These are phyloP conservation scores for Acorus gramineus DNA, from an alignment of 106 monocot species.

Conservation along the genomic window DNA sequence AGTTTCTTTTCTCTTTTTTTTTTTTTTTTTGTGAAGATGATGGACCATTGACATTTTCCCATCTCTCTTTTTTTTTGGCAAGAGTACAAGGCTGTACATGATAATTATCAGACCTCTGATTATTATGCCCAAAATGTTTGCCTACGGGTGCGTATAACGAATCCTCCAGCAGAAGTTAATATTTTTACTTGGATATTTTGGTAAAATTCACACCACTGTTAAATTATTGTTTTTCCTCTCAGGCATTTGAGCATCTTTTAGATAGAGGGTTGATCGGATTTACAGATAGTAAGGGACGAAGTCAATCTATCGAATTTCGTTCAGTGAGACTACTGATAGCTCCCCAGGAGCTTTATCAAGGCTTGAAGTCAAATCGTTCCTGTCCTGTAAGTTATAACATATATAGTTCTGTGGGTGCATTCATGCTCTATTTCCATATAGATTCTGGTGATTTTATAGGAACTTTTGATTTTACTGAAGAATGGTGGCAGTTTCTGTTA, in stretches of 20 bases:
- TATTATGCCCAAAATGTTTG: slow-evolving; percentile 46
- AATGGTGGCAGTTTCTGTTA: no score
- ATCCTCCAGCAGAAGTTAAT: not conserved
- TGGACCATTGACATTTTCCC: not conserved
- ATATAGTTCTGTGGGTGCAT: not conserved
- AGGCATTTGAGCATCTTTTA: slow-evolving; percentile 91
- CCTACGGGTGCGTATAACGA: slow-evolving; percentile 38
- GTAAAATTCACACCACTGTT: no score
- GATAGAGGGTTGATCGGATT: slow-evolving; percentile 60
- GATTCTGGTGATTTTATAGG: no score
- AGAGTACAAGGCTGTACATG: slow-evolving; percentile 73
- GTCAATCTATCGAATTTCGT: slow-evolving; percentile 60
- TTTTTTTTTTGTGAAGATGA: not conserved
- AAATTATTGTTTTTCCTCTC: slow-evolving; percentile 10
- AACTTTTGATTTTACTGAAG: no score
- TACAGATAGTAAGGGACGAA: slow-evolving; percentile 37
- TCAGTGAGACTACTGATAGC: slow-evolving; percentile 68
- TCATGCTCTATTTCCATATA: not conserved
- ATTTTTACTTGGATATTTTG: not conserved
- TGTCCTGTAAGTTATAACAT: slow-evolving; percentile 64
- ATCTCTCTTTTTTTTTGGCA: slow-evolving; percentile 13
- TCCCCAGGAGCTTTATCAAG: slow-evolving; percentile 51
- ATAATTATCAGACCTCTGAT: slow-evolving; percentile 81
- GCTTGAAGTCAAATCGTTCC: slow-evolving; percentile 49
- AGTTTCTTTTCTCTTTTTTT: not conserved